Base-by-base conservation (phyloP, 73 alveolate genomes). In the Stentor coeruleus region DNA sequence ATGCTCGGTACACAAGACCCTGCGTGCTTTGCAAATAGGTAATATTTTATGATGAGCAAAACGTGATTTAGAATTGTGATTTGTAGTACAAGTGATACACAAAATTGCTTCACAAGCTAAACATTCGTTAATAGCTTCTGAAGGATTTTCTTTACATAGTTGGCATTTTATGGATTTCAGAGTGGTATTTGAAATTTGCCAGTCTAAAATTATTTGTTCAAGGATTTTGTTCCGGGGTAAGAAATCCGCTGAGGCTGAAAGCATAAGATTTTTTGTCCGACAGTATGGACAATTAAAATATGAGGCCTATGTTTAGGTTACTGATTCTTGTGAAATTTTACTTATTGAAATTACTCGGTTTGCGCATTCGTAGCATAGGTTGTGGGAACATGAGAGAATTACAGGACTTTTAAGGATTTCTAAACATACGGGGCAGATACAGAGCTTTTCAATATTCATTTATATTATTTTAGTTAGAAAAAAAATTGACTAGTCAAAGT, bases 341-440 rank as follows among this genome's bases (percentile, higher is more conserved):
- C n/a, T 20, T 0, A 66, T 26, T 33, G 79, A 20, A 31, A 66
- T 66, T 37, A 66, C n/a, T 40, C 33, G 79, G 33, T 26, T 31
- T 66, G 79, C 79, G 79, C 79, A 66, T 40, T 66, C 79, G 33
- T 66, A 66, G 79, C 79, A 66, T 1, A 66, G 79, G 37, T 66
- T 66, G 39, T 66, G 79, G 15, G 79, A 66, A 31, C 79, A 66
- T 1, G 26, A 11, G n/a, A 66, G 33, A 31, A 66, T 66, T 11
- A 66, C 37, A 37, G 79, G 79, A 66, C 33, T 31, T 66, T 33
- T 66, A 14, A 66, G 79, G 14, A 66, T 20, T 20, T 66, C 79
- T 11, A 66, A 31, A 31, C 79, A 66, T 28, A 66, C 79, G 15
- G 79, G 42, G 79, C 79, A 66, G 40, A 33, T 66, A 33, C 79